Percentiles rank a stretch among this genome's conserved stretches.
Conservation (phyloP, 1,139 yeast species). For the Hanseniaspora gamundiae region DNA sequence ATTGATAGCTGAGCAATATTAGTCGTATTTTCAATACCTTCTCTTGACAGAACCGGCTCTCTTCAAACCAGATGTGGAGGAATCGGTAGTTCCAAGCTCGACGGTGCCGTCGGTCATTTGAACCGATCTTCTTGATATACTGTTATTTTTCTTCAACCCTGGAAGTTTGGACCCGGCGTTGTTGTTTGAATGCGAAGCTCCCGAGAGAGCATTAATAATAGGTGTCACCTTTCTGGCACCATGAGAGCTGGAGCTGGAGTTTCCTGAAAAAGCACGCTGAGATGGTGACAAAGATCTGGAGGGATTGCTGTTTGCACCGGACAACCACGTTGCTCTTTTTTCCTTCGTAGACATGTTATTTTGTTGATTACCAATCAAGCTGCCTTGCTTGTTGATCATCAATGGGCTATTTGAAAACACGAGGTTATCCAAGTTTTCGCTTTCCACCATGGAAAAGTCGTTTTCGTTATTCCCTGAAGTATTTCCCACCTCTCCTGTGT, state of each 20-base stretch:
- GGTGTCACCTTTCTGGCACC: too few species aligned
- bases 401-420: background rate
- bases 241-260: background rate
- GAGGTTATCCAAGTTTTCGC: background rate
- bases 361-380: background rate
- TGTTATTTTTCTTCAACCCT: background rate
- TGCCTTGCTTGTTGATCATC: background rate
- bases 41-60: conserved; percentile 1
- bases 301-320: background rate
- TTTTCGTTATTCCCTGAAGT: too few species aligned
- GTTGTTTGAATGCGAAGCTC: too few species aligned
- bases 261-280: background rate
- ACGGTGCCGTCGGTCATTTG: background rate
- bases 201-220: too few species aligned
- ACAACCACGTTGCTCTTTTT: background rate
- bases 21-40: background rate
- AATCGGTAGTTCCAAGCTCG: background rate
- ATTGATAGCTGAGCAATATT: too few species aligned
- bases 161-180: too few species aligned
- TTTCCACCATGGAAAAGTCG: too few species aligned
- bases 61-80: background rate
- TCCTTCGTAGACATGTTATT: conserved; percentile 1
- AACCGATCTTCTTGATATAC: background rate
- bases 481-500: background rate
- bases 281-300: background rate